Conservation (phyloP, 352 stramenopile genomes). For the Phytophthora aleatoria region DNA sequence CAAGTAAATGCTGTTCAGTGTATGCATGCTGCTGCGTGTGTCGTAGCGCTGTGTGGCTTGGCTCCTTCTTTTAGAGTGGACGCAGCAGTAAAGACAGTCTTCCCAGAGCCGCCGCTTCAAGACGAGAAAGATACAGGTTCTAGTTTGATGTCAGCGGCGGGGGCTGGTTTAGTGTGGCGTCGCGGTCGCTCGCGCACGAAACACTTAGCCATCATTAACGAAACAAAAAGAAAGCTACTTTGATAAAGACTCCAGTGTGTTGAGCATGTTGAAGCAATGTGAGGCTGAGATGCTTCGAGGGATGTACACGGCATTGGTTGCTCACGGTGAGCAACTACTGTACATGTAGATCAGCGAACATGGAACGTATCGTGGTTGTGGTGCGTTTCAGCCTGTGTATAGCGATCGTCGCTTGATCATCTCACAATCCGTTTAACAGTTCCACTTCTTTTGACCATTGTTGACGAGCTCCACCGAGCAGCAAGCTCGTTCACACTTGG, state of each 20-base stretch:
- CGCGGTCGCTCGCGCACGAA: conserved; percentile 6
- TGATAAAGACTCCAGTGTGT: conserved; percentile 28
- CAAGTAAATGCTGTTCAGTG: conserved; percentile 90
- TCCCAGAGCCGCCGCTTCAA: conserved; percentile 14
- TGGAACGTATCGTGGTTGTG: not conserved
- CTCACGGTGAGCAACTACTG: not conserved
- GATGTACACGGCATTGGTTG: not conserved
- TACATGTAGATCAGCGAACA: not conserved
- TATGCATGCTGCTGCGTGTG: conserved; percentile 15
- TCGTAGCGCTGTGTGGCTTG: conserved; percentile 7
- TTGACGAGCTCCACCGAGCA: conserved; percentile 9
- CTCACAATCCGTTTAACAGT: conserved; percentile 28
- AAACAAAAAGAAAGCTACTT: conserved; percentile 38
- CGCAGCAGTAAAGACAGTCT: conserved; percentile 17
- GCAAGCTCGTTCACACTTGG: conserved; percentile 20
- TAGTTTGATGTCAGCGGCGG: conserved; percentile 5
- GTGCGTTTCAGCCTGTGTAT: not conserved
- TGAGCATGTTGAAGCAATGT: conserved; percentile 24
- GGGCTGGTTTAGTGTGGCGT: conserved; percentile 2
- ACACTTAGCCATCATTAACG: conserved; percentile 37
- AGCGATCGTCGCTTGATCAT: not conserved
- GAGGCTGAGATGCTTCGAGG: not conserved
- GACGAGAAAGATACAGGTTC: conserved; percentile 37
- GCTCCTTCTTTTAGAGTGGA: conserved; percentile 1
- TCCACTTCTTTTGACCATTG: not conserved